Evolutionary conservation across 352 stramenopile genomes (phyloP).

Genomic region (Saprolegnia parasitica): DNA sequence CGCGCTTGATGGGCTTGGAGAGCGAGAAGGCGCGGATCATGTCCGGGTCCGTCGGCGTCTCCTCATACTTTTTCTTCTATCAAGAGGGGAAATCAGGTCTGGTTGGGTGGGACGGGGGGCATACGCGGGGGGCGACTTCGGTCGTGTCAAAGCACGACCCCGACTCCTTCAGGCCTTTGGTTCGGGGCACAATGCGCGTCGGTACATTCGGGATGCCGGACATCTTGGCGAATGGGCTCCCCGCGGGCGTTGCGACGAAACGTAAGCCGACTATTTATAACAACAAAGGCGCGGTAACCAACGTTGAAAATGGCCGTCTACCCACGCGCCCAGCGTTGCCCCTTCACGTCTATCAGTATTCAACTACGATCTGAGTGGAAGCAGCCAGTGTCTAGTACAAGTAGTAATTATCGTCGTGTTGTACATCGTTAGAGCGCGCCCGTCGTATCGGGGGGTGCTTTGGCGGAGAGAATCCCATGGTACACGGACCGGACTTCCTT

Average conservation of each 20-base stretch:
- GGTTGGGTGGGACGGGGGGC: neutral
- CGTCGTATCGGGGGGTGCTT: neutral
- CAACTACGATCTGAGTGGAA: no score
- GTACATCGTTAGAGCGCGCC: no score
- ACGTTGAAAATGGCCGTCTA: neutral
- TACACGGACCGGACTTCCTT: constrained; percentile 28
- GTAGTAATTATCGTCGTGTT: neutral
- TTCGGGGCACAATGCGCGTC: constrained; percentile 77
- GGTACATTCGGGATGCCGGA: constrained; percentile 77
- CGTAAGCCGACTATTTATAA: no score
- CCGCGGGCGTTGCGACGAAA: neutral
- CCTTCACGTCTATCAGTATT: neutral
- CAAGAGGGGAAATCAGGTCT: neutral
- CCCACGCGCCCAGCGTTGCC: neutral
- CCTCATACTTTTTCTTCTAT: constrained; percentile 65
- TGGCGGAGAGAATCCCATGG: constrained; percentile 9
- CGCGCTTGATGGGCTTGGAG: constrained; percentile 77
- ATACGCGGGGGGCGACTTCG: constrained; percentile 33
- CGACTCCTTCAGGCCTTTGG: constrained; percentile 77
- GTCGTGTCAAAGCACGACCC: constrained; percentile 95
- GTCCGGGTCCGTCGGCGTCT: constrained; percentile 56
- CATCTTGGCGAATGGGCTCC: constrained; percentile 31
- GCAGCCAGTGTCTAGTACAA: neutral
- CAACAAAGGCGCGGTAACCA: no score
- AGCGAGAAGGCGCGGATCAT: constrained; percentile 88